Conservation (phyloP, 768 basidiomycete genomes). For the Galerina marginata region DNA sequence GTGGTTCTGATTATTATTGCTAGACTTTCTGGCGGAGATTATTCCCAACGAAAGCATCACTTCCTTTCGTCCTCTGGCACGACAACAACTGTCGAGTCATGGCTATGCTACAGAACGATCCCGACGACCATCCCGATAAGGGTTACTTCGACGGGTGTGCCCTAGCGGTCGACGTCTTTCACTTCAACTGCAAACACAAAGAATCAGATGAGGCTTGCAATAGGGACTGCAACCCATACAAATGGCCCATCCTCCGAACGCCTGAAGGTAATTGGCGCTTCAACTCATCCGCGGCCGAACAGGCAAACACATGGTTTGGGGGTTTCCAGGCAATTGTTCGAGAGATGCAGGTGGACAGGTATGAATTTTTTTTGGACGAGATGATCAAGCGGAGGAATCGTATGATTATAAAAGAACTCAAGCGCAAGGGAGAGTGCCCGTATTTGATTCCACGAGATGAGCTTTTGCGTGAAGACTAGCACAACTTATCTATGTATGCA, state of each 20-base stretch:
- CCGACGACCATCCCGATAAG: not conserved
- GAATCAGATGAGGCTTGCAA: conserved; percentile 26
- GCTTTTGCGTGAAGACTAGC: too few species aligned
- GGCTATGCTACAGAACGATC: conserved; percentile 7
- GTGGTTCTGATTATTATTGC: not conserved
- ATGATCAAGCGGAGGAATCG: conserved; percentile 25
- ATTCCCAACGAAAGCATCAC: conserved; percentile 11
- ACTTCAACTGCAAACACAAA: conserved; percentile 33
- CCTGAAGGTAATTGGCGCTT: conserved; percentile 24
- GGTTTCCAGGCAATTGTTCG: conserved; percentile 28
- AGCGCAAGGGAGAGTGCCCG: not conserved
- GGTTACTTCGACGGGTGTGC: conserved; percentile 21
- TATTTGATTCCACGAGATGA: not conserved
- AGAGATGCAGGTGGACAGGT: conserved; percentile 29
- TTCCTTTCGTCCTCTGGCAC: conserved; percentile 24
- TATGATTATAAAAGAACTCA: not conserved
- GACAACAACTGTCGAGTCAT: conserved; percentile 28
- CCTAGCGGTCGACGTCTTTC: conserved; percentile 30
- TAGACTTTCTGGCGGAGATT: conserved; percentile 16
- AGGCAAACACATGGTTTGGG: conserved; percentile 35
- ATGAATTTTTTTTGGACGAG: conserved; percentile 39
- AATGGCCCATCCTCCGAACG: conserved; percentile 18
- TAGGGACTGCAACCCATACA: conserved; percentile 26
- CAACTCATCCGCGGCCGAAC: conserved; percentile 40
- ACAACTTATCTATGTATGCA: too few species aligned